Percentiles rank a stretch among this genome's conserved stretches.
phyloP scores from a whole-genome alignment of 371 early-diverging fungal species.

The Batrachochytrium dendrobatidis region DNA sequence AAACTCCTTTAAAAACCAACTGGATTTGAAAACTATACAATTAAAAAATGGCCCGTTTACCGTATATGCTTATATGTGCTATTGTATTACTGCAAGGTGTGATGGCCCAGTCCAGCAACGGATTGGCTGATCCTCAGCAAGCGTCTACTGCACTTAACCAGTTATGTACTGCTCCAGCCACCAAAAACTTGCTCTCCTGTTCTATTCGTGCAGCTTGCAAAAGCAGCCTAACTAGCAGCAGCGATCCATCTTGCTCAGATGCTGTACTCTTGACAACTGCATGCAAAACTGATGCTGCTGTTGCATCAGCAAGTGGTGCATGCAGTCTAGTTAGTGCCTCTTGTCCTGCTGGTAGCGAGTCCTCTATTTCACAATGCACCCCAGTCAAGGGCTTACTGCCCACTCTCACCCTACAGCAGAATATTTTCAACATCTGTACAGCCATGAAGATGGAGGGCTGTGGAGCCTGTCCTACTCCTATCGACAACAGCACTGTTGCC shows the following conservation, averaged over 20 bases:
- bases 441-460: conserved; percentile 43
- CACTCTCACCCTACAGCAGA: not conserved
- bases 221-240: too few relatives aligned
- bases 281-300: not conserved
- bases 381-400: conserved; percentile 2
- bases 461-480: conserved; percentile 6
- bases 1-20: too few relatives aligned
- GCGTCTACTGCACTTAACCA: not conserved
- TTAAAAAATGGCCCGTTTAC: too few relatives aligned
- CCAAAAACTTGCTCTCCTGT: not conserved
- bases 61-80: too few relatives aligned
- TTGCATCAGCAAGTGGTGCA: not conserved
- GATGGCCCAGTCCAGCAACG: too few relatives aligned
- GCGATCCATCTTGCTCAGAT: not conserved
- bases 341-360: not conserved
- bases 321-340: not conserved
- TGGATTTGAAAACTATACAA: too few relatives aligned
- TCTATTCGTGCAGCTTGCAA: not conserved
- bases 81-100: too few relatives aligned
- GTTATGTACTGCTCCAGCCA: conserved; percentile 1
- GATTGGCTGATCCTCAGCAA: not conserved
- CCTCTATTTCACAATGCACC: not conserved
- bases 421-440: conserved; percentile 33
- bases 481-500: conserved; percentile 6
- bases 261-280: not conserved